Base-by-base conservation (phyloP, 1,139 yeast species). In the Hanseniaspora gamundiae region DNA sequence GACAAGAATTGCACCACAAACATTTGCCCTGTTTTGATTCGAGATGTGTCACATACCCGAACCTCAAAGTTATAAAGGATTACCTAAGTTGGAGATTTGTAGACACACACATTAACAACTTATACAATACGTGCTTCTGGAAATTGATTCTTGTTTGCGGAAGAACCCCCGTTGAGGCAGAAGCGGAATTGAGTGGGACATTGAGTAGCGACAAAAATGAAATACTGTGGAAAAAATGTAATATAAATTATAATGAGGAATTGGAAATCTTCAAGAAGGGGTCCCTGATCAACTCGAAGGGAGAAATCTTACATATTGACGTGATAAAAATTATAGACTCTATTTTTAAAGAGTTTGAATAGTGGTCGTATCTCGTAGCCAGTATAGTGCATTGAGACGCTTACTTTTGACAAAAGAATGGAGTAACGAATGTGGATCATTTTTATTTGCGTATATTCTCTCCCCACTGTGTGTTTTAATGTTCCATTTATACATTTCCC, bases 51-150 rank as follows among this genome's bases (percentile, higher is more conserved):
- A 66, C 78, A 2, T 91, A 91, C 54, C 99, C 99, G 0, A 75
- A 73, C 45, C 53, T 66, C 24, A 56, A 66, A 9, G 66, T 70
- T 2, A 69, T 88, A 2, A 68, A 84, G 44, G 97, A 91, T 59
- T 93, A 93, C 58, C 74, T 93, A 50, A 67, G 83, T 45, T 93
- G 99, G 99, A 70, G 99, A 53, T 97, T 86, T 59, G 98, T 82
- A 1, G 99, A 91, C 59, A 91, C 98, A 46, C 98, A 91, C 62
- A 91, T 91, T 46, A 91, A 91, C 59, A 91, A 91, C 59, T 65
- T 93, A 49, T 93, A 88, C 67, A 91, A 91, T 57, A 93, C 99
- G 0, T 69, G 87, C 0, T 93, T 91, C 58, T 91, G 99, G 99
- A 70, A 78, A 7, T 68, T 93, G 54, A 93, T 91, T 0, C 60